These are phyloP conservation scores for Yamadazyma scolyti DNA, from an alignment of 805 yeast genomes.

Conservation along the genomic window DNA sequence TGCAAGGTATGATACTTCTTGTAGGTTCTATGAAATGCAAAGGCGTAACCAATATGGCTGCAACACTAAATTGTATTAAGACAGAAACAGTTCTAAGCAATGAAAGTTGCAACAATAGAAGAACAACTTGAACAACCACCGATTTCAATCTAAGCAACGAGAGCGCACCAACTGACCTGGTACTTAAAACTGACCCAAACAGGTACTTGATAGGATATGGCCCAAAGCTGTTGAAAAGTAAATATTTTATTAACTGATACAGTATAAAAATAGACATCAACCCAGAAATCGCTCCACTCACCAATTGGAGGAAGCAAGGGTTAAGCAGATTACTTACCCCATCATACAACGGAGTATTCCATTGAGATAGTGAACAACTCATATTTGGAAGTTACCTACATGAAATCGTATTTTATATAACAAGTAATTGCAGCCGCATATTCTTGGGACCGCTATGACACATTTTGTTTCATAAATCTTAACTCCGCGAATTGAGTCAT, in stretches of 20 bases:
- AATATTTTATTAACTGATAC: slow-evolving; percentile 10
- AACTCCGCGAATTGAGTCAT: no score
- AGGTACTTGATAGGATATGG: slow-evolving; percentile 13
- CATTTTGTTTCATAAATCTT: no score
- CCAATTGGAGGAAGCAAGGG: slow-evolving; percentile 24
- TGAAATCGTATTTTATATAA: no score
- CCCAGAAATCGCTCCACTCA: slow-evolving; percentile 3
- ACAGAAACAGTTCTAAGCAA: no score
- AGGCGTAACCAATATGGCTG: slow-evolving; percentile 40
- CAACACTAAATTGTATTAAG: slow-evolving; percentile 4
- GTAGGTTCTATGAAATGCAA: slow-evolving; percentile 44
- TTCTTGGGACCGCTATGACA: no score
- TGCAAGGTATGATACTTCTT: slow-evolving; percentile 32
- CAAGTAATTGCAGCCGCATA: no score
- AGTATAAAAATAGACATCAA: slow-evolving; percentile 10
- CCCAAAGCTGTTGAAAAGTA: slow-evolving; percentile 14
- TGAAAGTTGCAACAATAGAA: slow-evolving; percentile 5
- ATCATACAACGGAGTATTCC: slow-evolving; percentile 21
- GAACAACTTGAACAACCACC: slow-evolving; percentile 13
- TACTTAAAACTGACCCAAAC: slow-evolving; percentile 16
- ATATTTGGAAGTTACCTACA: no score
- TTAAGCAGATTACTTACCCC: slow-evolving; percentile 21
- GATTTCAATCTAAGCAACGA: slow-evolving; percentile 15
- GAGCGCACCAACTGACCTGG: slow-evolving; percentile 15
- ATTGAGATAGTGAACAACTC: no score